Evolutionary conservation across 2,329 filamentous ascomycete species (phyloP).

Genomic region (Fusarium siculi): DNA sequence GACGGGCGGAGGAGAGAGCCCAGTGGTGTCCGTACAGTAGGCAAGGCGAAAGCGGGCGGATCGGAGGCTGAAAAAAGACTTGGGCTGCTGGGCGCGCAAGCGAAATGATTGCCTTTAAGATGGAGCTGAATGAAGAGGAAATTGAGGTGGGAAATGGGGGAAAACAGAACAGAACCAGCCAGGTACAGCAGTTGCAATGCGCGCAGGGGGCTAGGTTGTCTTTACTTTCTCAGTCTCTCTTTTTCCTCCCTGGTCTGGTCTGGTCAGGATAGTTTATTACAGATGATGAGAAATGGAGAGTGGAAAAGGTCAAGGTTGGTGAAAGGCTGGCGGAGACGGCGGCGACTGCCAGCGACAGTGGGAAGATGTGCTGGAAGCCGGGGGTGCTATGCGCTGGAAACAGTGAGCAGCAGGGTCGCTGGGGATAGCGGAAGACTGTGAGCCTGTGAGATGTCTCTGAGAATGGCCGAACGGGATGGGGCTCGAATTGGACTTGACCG

Average conservation of each 20-base stretch:
- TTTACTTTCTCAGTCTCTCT: slow-evolving; percentile 7
- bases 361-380: slow-evolving; percentile 30
- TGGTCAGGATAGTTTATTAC: slow-evolving; percentile 12
- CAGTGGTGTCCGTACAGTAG: slow-evolving; percentile 20
- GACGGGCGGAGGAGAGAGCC: slow-evolving; percentile 38
- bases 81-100: slow-evolving; percentile 54
- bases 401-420: slow-evolving; percentile 34
- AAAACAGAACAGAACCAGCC: slow-evolving; percentile 31
- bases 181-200: slow-evolving; percentile 1
- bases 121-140: slow-evolving; percentile 51
- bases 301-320: slow-evolving; percentile 16
- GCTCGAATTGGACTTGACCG: slow-evolving; percentile 39
- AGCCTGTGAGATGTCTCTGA: slow-evolving; percentile 17
- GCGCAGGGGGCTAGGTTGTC: slow-evolving; percentile 30
- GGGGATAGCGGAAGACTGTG: slow-evolving; percentile 23
- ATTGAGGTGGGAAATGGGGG: slow-evolving; percentile 31
- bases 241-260: neutral
- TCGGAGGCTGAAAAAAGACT: slow-evolving; percentile 56
- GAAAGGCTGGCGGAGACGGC: slow-evolving; percentile 22
- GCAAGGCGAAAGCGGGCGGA: slow-evolving; percentile 50
- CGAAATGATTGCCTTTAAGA: slow-evolving; percentile 62
- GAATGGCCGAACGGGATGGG: slow-evolving; percentile 30
- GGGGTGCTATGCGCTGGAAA: slow-evolving; percentile 36
- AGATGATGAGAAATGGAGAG: slow-evolving; percentile 8
- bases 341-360: slow-evolving; percentile 5